Percentiles rank a stretch among this genome's conserved stretches.
These are phyloP conservation scores for Candida caryicola DNA, from an alignment of 805 yeast genomes.

Conservation along the genomic window DNA sequence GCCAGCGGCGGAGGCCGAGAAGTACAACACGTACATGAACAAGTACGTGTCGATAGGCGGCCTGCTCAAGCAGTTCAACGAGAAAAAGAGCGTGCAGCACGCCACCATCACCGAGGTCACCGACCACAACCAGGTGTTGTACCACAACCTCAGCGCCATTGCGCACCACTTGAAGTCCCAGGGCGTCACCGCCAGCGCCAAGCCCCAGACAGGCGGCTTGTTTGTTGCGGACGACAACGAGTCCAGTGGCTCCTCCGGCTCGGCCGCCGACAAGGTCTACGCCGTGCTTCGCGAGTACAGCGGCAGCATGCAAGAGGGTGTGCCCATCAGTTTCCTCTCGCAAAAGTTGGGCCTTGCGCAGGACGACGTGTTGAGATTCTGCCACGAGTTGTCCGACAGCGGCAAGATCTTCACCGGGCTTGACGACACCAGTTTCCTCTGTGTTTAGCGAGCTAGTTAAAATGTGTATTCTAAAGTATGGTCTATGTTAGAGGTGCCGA, in stretches of 20 bases:
- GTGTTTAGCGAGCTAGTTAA: conserved; percentile 7
- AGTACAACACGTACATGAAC: conserved; percentile 41
- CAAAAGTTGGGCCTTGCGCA: conserved; percentile 52
- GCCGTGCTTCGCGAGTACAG: conserved; percentile 50
- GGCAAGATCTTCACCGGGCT: conserved; percentile 69
- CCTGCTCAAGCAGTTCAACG: conserved; percentile 53
- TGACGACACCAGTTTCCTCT: conserved; percentile 46
- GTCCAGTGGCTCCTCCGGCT: conserved; percentile 4
- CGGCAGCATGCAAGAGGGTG: conserved; percentile 68
- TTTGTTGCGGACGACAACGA: conserved; percentile 27
- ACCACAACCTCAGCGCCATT: conserved; percentile 66
- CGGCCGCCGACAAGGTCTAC: conserved; percentile 44
- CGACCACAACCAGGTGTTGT: conserved; percentile 65
- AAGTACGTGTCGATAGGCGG: conserved; percentile 59
- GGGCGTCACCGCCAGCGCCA: conserved; percentile 34
- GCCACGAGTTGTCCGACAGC: conserved; percentile 57
- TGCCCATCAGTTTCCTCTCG: conserved; percentile 61
- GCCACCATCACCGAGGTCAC: conserved; percentile 55
- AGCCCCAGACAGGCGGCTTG: conserved; percentile 22
- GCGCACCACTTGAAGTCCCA: conserved; percentile 51
- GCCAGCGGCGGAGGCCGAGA: conserved; percentile 28
- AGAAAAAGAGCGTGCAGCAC: conserved; percentile 61
- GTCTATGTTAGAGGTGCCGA: too few species aligned
- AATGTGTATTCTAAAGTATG: too few species aligned
- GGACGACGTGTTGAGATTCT: conserved; percentile 47